Evolutionary conservation across 495 filamentous ascomycete genomes (phyloP), one percentile per base, ranked within the genome.

Genomic region (Talaromyces stipitatus): DNA sequence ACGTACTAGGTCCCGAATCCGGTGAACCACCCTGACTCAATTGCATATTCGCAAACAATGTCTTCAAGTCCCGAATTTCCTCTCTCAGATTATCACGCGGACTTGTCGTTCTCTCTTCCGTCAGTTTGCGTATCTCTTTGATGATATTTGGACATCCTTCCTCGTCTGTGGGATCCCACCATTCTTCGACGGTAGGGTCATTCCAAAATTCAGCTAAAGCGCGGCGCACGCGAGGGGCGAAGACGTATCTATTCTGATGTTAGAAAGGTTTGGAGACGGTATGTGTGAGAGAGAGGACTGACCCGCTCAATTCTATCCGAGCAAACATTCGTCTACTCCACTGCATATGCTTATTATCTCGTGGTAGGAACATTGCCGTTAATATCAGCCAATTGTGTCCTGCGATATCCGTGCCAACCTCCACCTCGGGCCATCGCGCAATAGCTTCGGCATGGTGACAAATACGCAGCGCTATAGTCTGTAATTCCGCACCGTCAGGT

Each of bases 91-190:
- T 67, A 55, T 89, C 85, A 24, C 78, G 79, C 36, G 77, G 82
- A 59, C 84, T 83, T n/a, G 63, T 69, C 2, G 70, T 74, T 47
- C 88, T 84, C 50, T 92, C 86, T 60, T 88, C 82, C 2, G 87
- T 86, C 69, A 92, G 86, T 24, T 78, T 76, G n/a, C 90, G 84
- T 51, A 95, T 83, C 58, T 79, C 85, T 26, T 86, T 87, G 30
- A 95, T 75, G 28, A 94, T 80, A 5, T 81, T 76, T 3, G 81
- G 80, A 61, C 84, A 86, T 20, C 81, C 84, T 43, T 29, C 54
- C 73, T 91, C 87, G 63, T 91, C 83, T 64, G 91, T 83, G 2
- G 91, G 89, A 22, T 95, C 80, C 91, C 91, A 96, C 90, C 90
- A 95, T 33, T 86, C 79, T 53, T 80, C 76, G 57, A 89, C 76